phyloP scores from a whole-genome alignment of 306 rosid species.

The Quillaja saponaria region DNA sequence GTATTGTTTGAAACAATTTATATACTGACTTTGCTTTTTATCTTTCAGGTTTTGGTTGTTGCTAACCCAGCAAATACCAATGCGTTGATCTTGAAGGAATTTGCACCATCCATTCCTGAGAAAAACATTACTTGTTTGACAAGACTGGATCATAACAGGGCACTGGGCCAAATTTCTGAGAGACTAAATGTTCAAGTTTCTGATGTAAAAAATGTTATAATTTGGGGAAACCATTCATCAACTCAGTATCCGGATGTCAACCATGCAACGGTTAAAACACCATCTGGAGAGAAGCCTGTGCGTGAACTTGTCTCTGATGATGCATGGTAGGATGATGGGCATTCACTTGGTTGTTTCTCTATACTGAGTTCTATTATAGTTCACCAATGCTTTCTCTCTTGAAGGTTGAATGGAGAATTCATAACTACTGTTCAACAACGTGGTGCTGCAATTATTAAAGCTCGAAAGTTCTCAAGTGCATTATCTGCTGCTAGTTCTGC shows the following conservation, averaged over 20 bases:
- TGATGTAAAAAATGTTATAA: conserved; percentile 84
- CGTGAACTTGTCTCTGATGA: conserved; percentile 81
- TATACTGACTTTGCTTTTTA: conserved; percentile 3
- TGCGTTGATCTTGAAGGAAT: conserved; percentile 97
- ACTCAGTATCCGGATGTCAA: conserved; percentile 95
- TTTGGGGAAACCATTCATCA: conserved; percentile 99
- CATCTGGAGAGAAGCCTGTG: conserved; percentile 76
- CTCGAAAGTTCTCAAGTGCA: conserved; percentile 93
- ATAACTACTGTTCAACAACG: conserved; percentile 96
- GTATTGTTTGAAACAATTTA: neutral
- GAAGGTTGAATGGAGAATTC: conserved; percentile 90
- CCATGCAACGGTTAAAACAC: conserved; percentile 83
- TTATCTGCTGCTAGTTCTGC: conserved; percentile 97
- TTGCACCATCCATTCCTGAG: conserved; percentile 93
- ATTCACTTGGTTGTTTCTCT: neutral
- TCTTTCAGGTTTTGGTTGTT: conserved; percentile 89
- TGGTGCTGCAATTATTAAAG: conserved; percentile 98
- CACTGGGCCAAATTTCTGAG: conserved; percentile 95
- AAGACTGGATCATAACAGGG: conserved; percentile 95
- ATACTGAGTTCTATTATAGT: neutral
- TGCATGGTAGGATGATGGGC: conserved; percentile 56
- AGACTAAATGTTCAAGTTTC: conserved; percentile 78
- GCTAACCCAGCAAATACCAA: conserved; percentile 99
- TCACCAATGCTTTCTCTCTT: conserved; percentile 8
- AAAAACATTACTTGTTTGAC: conserved; percentile 85